A percentile compares a stretch with the other conserved stretches of the same genome.
These are phyloP conservation scores for Exophiala lecanii-corni DNA, from an alignment of 2,329 filamentous ascomycete species.

Conservation along the genomic window DNA sequence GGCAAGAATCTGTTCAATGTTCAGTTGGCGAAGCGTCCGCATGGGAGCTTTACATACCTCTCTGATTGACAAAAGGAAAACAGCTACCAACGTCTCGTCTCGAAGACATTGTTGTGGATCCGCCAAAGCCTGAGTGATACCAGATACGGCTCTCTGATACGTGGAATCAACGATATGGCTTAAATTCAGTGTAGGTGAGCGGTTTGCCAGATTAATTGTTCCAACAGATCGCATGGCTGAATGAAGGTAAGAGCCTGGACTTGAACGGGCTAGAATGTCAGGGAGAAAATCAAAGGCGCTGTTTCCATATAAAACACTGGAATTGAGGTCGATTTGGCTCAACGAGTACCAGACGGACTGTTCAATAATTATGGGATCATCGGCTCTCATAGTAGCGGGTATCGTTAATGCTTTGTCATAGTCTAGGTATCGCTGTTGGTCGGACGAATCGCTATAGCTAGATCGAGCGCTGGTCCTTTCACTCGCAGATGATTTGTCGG, in stretches of 20 bases:
- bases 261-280: slow-evolving; percentile 7
- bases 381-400: neutral
- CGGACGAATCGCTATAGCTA: slow-evolving; percentile 4
- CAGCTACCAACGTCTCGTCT: slow-evolving; percentile 19
- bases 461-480: slow-evolving; percentile 5
- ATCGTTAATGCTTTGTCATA: neutral
- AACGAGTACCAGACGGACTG: slow-evolving; percentile 19
- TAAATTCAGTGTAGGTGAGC: slow-evolving; percentile 17
- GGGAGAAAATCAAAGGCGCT: slow-evolving; percentile 14
- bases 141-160: slow-evolving; percentile 15
- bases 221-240: slow-evolving; percentile 17
- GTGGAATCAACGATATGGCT: slow-evolving; percentile 10
- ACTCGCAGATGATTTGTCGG: neutral
- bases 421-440: neutral
- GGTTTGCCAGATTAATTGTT: slow-evolving; percentile 17
- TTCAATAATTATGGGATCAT: slow-evolving; percentile 5
- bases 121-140: slow-evolving; percentile 12
- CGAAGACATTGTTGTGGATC: slow-evolving; percentile 14
- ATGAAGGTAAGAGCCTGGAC: slow-evolving; percentile 14
- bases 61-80: slow-evolving; percentile 17
- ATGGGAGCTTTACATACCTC: slow-evolving; percentile 4
- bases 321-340: slow-evolving; percentile 15
- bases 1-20: slow-evolving; percentile 10
- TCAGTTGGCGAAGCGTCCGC: slow-evolving; percentile 1
- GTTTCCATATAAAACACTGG: slow-evolving; percentile 18